Evolutionary conservation across 2,329 filamentous ascomycete genomes (phyloP), one percentile per base, ranked within the genome.

Genomic region (Nakataea oryzae): DNA sequence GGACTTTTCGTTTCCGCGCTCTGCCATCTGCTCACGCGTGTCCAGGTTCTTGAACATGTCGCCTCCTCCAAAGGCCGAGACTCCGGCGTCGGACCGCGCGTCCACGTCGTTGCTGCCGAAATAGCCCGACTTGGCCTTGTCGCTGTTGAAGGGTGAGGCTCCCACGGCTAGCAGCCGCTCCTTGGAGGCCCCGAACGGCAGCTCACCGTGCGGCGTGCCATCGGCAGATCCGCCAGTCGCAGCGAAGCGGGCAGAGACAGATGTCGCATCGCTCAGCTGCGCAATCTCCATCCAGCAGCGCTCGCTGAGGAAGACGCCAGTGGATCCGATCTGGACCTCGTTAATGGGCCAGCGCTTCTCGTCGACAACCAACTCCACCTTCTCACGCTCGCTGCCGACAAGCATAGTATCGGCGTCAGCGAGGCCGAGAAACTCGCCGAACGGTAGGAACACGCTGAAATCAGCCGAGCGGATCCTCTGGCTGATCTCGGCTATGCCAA

Each of bases 11-110:
- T 96, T 96, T 64, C 91, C 91, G 67, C 96, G 93, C 75, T 97
- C 93, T 0, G 93, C 91, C 85, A 99, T 91, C 72, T 96, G 90
- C 72, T 96, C 90, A 65, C 91, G 86, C 8, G 93, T 97, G 68
- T 97, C 93, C 9, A 97, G 81, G 69, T 97, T 96, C 70, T 92
- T 91, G 81, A 99, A 99, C 93, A 99, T 96, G 72, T 99, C 95
- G 9, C 95, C 93, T 61, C 85, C 90, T 58, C 93, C 90, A 71
- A 96, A 89, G 7, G 91, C 92, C n/a, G 93, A 97, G 2, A 83
- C 89, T 4, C 93, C 93, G 9, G 93, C 93, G 60, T 99, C 95
- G 32, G 95, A 97, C 56, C 92, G 91, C 9, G 87, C 80, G 71
- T 99, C 95, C 12, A 89, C 73, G 63, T 96, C 92, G 60, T 87